These are phyloP conservation scores for Grifola frondosa DNA, from an alignment of 1,284 basidiomycete genomes.

Conservation along the genomic window DNA sequence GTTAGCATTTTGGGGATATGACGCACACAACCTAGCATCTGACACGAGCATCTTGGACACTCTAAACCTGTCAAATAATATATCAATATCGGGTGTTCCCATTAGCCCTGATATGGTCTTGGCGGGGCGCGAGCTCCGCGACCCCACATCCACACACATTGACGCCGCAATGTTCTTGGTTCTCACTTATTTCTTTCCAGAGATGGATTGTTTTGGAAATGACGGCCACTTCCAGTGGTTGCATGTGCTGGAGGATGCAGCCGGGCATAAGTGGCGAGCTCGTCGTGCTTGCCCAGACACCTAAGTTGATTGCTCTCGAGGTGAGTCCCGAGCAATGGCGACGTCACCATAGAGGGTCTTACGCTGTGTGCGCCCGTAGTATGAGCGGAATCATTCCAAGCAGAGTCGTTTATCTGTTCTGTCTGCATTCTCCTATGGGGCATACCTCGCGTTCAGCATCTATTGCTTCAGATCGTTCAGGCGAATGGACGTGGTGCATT, in stretches of 20 bases:
- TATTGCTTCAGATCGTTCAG: slow-evolving; percentile 81
- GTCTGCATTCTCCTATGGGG: slow-evolving; percentile 72
- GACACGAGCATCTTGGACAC: slow-evolving; percentile 61
- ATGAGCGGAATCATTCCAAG: slow-evolving; percentile 41
- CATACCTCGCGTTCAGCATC: slow-evolving; percentile 78
- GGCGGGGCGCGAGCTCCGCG: slow-evolving; percentile 61
- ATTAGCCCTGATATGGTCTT: slow-evolving; percentile 74
- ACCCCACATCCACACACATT: slow-evolving; percentile 47
- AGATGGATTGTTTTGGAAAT: slow-evolving; percentile 64
- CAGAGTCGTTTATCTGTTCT: slow-evolving; percentile 52
- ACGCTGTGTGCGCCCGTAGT: slow-evolving; percentile 37
- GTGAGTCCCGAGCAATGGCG: slow-evolving; percentile 38
- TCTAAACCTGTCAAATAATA: slow-evolving; percentile 49
- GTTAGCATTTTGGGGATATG: slow-evolving; percentile 69
- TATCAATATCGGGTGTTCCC: slow-evolving; percentile 57
- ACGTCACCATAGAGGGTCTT: too few species aligned
- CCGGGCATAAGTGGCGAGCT: slow-evolving; percentile 44
- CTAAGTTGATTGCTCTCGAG: slow-evolving; percentile 68
- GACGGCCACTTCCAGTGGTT: slow-evolving; percentile 65
- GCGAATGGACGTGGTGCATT: slow-evolving; percentile 84
- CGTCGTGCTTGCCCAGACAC: slow-evolving; percentile 51
- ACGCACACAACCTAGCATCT: slow-evolving; percentile 48
- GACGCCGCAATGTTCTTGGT: slow-evolving; percentile 71
- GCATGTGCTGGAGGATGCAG: slow-evolving; percentile 51
- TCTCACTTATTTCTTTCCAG: slow-evolving; percentile 76